Base-by-base conservation (phyloP, 108 stramenopile genomes). In the Skeletonema marinoi region DNA sequence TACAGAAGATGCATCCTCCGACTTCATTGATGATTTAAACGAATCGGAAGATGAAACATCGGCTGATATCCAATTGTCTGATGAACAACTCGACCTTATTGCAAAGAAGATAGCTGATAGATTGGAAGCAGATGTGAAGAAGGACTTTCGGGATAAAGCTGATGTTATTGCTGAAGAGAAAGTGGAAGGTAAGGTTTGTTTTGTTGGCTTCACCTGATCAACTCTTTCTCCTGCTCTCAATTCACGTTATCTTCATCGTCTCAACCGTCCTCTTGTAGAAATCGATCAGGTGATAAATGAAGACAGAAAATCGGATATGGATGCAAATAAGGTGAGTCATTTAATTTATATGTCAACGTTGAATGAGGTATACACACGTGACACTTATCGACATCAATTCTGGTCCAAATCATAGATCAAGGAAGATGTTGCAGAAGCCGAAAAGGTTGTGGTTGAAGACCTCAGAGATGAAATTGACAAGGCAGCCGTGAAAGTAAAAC, bases 391-490 rank as follows among this genome's bases (percentile, higher is more conserved):
- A 11, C 44, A 46, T 46, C 3, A 16, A 46, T 46, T n/a, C 35
- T 33, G n/a, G 10, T 60, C 69, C 36, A 58, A 32, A 6, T 32
- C 17, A 13, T 19, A 80, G 80, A 81, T 81, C 32, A 79, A 62
- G 19, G 67, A 71, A 29, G 74, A 80, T 48, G 74, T 84, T 71
- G 74, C 12, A 14, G 78, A 80, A 50, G 83, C 48, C 35, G 74
- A 75, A 54, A 58, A 31, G 10, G 69, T 74, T n/a, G 69, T 70
- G 4, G 61, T 68, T 9, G 68, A 65, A 46, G 80, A 81, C 65
- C 64, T 84, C 2, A 84, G 66, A 71, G 83, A 84, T 50, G 78
- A 84, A 60, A 84, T 84, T 19, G 83, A 84, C 56, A 79, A 75
- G 36, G 83, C 68, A 41, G 83, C 83, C 0, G 41, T 41, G 19